A percentile compares a stretch with the other conserved stretches of the same genome.
Conservation (phyloP, 2,329 filamentous ascomycete species). For the Cryphonectria nitschkei region DNA sequence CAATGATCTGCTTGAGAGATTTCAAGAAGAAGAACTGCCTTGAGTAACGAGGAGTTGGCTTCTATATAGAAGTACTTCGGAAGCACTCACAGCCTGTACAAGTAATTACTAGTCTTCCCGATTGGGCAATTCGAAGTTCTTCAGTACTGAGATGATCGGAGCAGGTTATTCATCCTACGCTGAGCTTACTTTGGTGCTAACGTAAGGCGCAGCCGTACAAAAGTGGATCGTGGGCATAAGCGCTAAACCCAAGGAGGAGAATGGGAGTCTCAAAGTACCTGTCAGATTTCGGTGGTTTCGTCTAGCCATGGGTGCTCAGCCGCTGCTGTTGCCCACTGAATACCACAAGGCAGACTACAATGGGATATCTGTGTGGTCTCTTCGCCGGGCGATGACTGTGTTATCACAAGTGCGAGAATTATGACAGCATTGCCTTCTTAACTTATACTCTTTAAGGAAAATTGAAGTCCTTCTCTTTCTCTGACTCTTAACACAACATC, state of each 20-base stretch:
- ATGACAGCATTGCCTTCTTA: neutral
- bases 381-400: neutral
- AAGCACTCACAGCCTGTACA: too few species aligned
- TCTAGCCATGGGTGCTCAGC: neutral
- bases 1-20: neutral
- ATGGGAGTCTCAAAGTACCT: conserved; percentile 5
- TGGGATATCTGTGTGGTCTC: neutral
- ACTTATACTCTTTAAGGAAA: neutral
- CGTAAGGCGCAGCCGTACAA: neutral
- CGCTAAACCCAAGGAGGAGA: conserved; percentile 9
- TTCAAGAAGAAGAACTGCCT: neutral
- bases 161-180: neutral
- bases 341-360: neutral
- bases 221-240: neutral
- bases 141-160: neutral
- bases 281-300: neutral
- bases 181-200: neutral
- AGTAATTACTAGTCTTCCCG: neutral
- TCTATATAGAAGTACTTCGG: neutral
- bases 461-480: neutral
- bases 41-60: neutral
- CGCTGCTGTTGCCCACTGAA: neutral
- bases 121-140: neutral
- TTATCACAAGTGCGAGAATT: neutral
- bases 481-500: neutral